Evolutionary conservation across 1,139 yeast genomes (phyloP), one percentile per base, ranked within the genome.

Genomic region (Yamadazyma sp.): DNA sequence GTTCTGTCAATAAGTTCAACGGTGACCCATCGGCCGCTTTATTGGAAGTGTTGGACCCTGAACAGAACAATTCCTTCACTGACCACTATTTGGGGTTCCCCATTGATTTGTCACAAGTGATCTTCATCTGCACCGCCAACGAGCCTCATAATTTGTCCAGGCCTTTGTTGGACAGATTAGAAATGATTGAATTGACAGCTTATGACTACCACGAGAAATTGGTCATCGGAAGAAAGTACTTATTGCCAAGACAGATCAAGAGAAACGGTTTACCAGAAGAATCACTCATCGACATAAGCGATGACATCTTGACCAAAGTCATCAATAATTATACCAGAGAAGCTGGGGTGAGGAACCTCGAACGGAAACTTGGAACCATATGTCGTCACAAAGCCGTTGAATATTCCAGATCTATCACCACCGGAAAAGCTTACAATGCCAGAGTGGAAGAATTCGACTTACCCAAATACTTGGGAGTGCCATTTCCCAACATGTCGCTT

Each of bases 21-120:
- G 96, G 97, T 2, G 96, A 89, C 55, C 96, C 96, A 0, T 83
- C 92, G 11, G 95, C 96, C 25, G 96, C 96, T 0, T 69, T 89
- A 54, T 69, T 89, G 44, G 96, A 89, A 57, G 94, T 89, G 0
- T 72, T 89, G 49, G 97, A 89, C 54, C 96, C 97, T 0, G 96
- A 89, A 58, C 96, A 89, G 58, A 89, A 89, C 59, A 66, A 69
- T 34, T 73, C 78, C 20, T 89, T 88, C 62, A 81, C 78, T 33
- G 97, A 89, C 59, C 95, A 88, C 55, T 89, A 87, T 56, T 66
- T 89, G 44, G 95, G 95, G 11, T 86, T 89, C 60, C 96, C 96
- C 0, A 74, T 88, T 25, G 96, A 89, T 56, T 67, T 89, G 49
- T 85, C 95, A 2, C 88, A 86, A 49, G 88, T 87, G 5, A 69